A percentile compares a stretch with the other conserved stretches of the same genome.
These are phyloP conservation scores for Nemania sp. DNA, from an alignment of 2,329 filamentous ascomycete species.

Conservation along the genomic window DNA sequence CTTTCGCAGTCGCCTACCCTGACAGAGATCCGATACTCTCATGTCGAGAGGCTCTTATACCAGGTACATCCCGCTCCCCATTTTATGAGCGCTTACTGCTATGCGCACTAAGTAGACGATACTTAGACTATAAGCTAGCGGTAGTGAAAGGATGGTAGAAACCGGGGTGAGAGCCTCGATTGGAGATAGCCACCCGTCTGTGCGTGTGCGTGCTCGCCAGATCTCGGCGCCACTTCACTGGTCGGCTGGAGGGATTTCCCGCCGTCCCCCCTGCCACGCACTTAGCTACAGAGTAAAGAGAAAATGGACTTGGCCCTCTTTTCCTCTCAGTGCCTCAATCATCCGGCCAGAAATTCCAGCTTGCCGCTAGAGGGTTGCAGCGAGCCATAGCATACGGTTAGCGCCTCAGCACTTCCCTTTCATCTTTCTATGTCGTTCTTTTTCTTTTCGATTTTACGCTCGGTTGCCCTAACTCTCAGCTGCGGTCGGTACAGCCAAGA, in stretches of 20 bases:
- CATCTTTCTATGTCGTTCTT: no score
- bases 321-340: slow-evolving; percentile 25
- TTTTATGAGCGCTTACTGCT: neutral
- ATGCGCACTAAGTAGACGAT: no score
- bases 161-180: slow-evolving; percentile 31
- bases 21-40: neutral
- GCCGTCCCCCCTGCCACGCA: slow-evolving; percentile 26
- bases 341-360: slow-evolving; percentile 32
- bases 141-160: slow-evolving; percentile 1
- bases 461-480: neutral
- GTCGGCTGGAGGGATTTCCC: slow-evolving; percentile 30
- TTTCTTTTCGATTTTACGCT: neutral
- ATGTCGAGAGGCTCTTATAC: neutral
- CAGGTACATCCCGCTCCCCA: neutral
- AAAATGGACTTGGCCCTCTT: slow-evolving; percentile 25
- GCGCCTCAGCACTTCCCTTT: slow-evolving; percentile 12
- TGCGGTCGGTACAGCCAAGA: no score
- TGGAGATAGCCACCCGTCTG: slow-evolving; percentile 28
- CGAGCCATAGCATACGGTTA: slow-evolving; percentile 27
- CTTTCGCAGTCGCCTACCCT: neutral
- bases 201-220: slow-evolving; percentile 9
- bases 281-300: slow-evolving; percentile 12
- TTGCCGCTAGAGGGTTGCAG: slow-evolving; percentile 36
- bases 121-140: neutral
- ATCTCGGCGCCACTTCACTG: slow-evolving; percentile 31